These are phyloP conservation scores for Trametes meyenii DNA, from an alignment of 768 basidiomycete species.

Conservation along the genomic window DNA sequence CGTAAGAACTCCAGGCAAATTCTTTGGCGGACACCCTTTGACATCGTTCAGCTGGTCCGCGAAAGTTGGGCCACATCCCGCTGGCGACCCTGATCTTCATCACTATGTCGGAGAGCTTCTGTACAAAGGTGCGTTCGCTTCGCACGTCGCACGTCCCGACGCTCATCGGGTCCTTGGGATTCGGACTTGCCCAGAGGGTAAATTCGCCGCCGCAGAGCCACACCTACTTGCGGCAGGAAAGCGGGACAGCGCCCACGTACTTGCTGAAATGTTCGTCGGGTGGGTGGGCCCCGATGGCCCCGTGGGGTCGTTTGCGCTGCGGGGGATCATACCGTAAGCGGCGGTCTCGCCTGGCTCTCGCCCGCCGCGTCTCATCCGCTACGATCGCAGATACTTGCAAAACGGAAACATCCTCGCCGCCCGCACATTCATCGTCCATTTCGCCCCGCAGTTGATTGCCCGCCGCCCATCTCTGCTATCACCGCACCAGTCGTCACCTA, in stretches of 20 bases:
- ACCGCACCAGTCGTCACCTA: constrained; percentile 43
- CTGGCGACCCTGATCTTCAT: constrained; percentile 87
- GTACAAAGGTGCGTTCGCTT: constrained; percentile 64
- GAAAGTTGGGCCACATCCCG: constrained; percentile 74
- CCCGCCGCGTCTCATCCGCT: constrained; percentile 9
- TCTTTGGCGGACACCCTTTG: constrained; percentile 7
- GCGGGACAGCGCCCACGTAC: constrained; percentile 82
- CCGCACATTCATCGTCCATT: constrained; percentile 86
- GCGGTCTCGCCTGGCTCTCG: not conserved
- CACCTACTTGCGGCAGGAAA: constrained; percentile 87
- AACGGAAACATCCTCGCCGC: constrained; percentile 94
- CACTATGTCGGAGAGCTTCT: constrained; percentile 90
- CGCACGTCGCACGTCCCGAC: not conserved
- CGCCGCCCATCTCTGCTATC: constrained; percentile 46
- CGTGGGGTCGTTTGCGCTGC: constrained; percentile 78
- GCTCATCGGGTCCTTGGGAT: constrained; percentile 12
- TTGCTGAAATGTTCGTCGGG: constrained; percentile 85
- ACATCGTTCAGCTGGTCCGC: constrained; percentile 73
- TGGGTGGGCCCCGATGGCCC: constrained; percentile 64
- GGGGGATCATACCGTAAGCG: constrained; percentile 83
- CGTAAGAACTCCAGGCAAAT: constrained; percentile 53
- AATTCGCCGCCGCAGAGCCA: constrained; percentile 73
- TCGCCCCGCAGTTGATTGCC: constrained; percentile 63
- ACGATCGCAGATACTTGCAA: constrained; percentile 60
- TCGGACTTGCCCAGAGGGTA: constrained; percentile 56